These are phyloP conservation scores for Blastocrithidia nonstop DNA, from an alignment of 208 protist genomes.

Conservation along the genomic window DNA sequence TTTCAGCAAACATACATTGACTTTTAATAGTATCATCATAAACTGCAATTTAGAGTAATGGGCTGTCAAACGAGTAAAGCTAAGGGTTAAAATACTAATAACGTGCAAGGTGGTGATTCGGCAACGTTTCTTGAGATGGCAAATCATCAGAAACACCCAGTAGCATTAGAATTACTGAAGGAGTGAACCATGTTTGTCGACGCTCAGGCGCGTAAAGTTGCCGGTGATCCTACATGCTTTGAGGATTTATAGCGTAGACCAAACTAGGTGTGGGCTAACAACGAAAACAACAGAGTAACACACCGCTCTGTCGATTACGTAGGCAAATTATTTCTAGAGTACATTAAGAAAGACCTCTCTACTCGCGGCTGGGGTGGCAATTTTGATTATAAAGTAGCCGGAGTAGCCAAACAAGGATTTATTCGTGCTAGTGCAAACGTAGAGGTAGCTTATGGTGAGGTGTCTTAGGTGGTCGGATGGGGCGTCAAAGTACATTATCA, in stretches of 20 bases:
- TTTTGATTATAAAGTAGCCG: constrained; percentile 74
- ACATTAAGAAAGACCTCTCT: constrained; percentile 51
- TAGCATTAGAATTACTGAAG: constrained; percentile 44
- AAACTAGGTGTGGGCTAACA: constrained; percentile 60
- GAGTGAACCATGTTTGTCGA: constrained; percentile 57
- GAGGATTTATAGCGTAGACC: constrained; percentile 11
- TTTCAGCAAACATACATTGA: too few species aligned
- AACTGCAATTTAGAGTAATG: too few species aligned
- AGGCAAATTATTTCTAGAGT: constrained; percentile 72
- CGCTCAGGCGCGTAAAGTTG: constrained; percentile 16
- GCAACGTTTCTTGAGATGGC: constrained; percentile 36
- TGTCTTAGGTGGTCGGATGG: constrained; percentile 27
- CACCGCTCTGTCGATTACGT: constrained; percentile 69
- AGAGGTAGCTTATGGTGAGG: constrained; percentile 19
- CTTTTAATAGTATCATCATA: too few species aligned
- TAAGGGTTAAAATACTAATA: constrained; percentile 8
- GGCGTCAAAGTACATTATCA: constrained; percentile 72
- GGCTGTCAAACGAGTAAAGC: constrained; percentile 44
- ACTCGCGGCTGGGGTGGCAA: constrained; percentile 59
- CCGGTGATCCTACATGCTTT: constrained; percentile 10
- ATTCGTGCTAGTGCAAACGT: constrained; percentile 48
- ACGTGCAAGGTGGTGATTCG: constrained; percentile 8
- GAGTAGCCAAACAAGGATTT: constrained; percentile 52
- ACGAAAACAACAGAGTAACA: constrained; percentile 17
- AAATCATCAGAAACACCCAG: constrained; percentile 28